Evolutionary conservation across 1,284 basidiomycete species (phyloP), one percentile per base, ranked within the genome.

Genomic region (Sporisorium scitamineum): DNA sequence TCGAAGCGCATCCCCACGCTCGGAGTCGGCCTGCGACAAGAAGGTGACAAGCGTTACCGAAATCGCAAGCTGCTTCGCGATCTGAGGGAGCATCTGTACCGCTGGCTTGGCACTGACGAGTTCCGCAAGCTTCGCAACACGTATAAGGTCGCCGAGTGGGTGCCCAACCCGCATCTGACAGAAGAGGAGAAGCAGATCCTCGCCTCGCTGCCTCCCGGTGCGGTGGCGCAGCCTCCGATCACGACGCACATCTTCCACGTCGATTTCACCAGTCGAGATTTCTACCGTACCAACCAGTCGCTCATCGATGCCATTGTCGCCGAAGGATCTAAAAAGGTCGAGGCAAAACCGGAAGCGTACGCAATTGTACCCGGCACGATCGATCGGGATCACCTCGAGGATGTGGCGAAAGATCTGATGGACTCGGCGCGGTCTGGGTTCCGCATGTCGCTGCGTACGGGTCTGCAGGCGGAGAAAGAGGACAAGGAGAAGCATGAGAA

Each of bases 371-470:
- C 75, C 2, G 78, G 78, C 9, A 76, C 74, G 14, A 73, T 77
- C 20, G 70, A 76, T 32, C 54, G 66, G 8, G 70, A 74, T 55
- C 74, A 77, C 41, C 39, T 79, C 14, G 78, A 77, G 32, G 78
- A 79, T 24, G 78, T 79, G 5, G 78, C 78, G 39, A 79, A 79
- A 51, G 78, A 79, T 50, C 60, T 79, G 31, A 76, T 79, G 78
- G 78, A 79, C 34, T 70, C 66, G 7, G 78, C 78, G 5, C 54
- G 78, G 22, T 67, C 64, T 18, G 78, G 78, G 3, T 79, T 77
- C 63, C 67, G 78, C 14, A 72, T 72, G 70, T 74, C 70, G 44
- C 62, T 79, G 24, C 67, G 74, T 2, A 76, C 75, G 1, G 70
- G 74, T 16, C 20, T 71, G n/a, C 72, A 76, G 45, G 77, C 74